Evolutionary conservation across 2,329 filamentous ascomycete genomes (phyloP).

Genomic region (Calonectria pseudoturangicola): DNA sequence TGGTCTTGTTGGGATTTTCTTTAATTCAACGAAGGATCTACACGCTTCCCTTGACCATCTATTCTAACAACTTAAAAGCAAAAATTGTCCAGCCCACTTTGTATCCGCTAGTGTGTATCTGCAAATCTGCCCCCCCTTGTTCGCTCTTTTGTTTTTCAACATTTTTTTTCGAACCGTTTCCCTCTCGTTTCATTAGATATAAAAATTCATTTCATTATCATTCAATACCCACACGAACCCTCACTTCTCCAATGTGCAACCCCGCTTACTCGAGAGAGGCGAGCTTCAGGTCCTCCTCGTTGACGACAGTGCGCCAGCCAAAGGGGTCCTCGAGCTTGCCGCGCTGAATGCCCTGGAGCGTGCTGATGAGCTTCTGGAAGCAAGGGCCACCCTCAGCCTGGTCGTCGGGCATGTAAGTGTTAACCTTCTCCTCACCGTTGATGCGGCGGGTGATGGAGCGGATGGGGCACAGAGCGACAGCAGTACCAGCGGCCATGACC

Average conservation of each 20-base stretch:
- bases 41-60: not conserved
- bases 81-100: not conserved
- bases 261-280: slow-evolving; percentile 47
- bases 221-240: not conserved
- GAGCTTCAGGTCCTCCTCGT: slow-evolving; percentile 66
- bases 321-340: slow-evolving; percentile 86
- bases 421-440: slow-evolving; percentile 65
- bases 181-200: slow-evolving; percentile 8
- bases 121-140: not conserved
- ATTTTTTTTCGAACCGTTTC: not conserved
- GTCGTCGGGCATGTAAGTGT: slow-evolving; percentile 72
- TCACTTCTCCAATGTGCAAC: slow-evolving; percentile 48
- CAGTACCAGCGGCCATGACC: slow-evolving; percentile 93
- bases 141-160: not conserved
- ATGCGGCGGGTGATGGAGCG: slow-evolving; percentile 86
- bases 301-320: slow-evolving; percentile 78
- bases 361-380: slow-evolving; percentile 82
- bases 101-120: not conserved
- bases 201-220: slow-evolving; percentile 20
- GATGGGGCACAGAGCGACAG: slow-evolving; percentile 93
- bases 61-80: slow-evolving; percentile 10
- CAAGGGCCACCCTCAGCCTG: slow-evolving; percentile 83
- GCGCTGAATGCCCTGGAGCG: slow-evolving; percentile 89
- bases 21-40: not conserved
- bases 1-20: not conserved